phyloP scores from a whole-genome alignment of 2,329 filamentous ascomycete species.

The Dactylellina cionopaga region DNA sequence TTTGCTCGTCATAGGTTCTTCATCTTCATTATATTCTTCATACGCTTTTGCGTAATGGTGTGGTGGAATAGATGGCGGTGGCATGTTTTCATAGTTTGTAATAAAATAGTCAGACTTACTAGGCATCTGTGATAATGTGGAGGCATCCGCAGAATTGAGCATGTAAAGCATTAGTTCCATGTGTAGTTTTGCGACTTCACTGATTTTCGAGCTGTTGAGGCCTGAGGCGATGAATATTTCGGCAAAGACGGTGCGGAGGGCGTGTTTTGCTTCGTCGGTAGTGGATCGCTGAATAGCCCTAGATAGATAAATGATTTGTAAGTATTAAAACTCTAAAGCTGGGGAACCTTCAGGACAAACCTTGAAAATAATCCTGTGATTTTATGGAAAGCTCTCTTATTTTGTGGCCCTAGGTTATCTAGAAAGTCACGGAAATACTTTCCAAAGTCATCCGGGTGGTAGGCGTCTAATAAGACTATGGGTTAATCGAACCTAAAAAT shows the following conservation, averaged over 20 bases:
- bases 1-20: conserved; percentile 4
- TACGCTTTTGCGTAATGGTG: not conserved
- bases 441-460: conserved; percentile 64
- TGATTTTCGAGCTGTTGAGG: conserved; percentile 49
- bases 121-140: conserved; percentile 3
- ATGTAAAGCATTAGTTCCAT: conserved; percentile 36
- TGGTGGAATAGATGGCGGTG: not conserved
- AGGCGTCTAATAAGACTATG: conserved; percentile 63
- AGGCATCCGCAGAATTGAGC: conserved; percentile 41
- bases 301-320: not conserved
- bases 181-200: conserved; percentile 49
- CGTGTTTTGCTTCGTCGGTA: conserved; percentile 35
- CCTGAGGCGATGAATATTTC: conserved; percentile 43
- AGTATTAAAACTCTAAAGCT: not conserved
- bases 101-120: conserved; percentile 32
- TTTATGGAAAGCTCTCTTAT: conserved; percentile 78
- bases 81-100: conserved; percentile 1
- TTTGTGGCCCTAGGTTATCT: conserved; percentile 61
- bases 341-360: not conserved
- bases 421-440: conserved; percentile 68
- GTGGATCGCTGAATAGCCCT: conserved; percentile 37
- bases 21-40: not conserved
- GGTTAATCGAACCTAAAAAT: conserved; percentile 73
- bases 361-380: conserved; percentile 78
- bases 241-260: conserved; percentile 35